These are phyloP conservation scores for Schoenoplectus tabernaemontani DNA, from an alignment of 202 grass and related monocot species.

Conservation along the genomic window DNA sequence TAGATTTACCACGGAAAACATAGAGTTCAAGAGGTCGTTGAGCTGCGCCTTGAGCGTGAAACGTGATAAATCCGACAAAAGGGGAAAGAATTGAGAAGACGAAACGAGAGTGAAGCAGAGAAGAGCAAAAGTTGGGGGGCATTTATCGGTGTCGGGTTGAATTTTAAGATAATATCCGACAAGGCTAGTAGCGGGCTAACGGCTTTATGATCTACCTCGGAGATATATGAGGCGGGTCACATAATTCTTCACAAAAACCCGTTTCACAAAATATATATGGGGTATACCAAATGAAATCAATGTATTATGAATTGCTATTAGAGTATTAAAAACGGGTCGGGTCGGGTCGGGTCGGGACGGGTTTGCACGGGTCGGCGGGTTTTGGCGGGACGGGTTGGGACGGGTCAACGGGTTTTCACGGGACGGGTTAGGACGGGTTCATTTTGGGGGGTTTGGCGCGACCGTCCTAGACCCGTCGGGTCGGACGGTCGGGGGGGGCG, in stretches of 20 bases:
- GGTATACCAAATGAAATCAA: neutral
- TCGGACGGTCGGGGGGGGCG: too few species aligned
- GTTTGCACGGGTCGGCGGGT: too few species aligned
- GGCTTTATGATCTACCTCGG: neutral
- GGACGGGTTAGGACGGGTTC: too few species aligned
- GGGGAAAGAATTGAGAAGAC: neutral
- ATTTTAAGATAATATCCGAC: neutral
- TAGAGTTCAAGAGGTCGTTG: constrained; percentile 37
- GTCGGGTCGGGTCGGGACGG: too few species aligned
- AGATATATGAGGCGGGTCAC: neutral
- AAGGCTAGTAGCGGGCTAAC: neutral
- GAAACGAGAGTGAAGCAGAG: neutral
- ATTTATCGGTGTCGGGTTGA: neutral
- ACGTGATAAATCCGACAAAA: neutral
- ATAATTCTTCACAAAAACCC: neutral
- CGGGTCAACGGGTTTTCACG: too few species aligned
- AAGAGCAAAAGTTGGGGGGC: neutral
- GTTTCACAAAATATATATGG: neutral
- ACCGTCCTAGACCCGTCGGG: too few species aligned
- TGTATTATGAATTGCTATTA: too few species aligned
- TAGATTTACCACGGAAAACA: constrained; percentile 45
- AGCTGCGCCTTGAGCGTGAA: constrained; percentile 55
- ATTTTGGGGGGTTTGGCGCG: too few species aligned
- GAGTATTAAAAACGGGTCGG: too few species aligned
- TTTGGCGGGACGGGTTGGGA: too few species aligned